A percentile compares a stretch with the other conserved stretches of the same genome.
These are phyloP conservation scores for Plasmodium gaboni DNA, from an alignment of 169 alveolate genomes.

Conservation along the genomic window DNA sequence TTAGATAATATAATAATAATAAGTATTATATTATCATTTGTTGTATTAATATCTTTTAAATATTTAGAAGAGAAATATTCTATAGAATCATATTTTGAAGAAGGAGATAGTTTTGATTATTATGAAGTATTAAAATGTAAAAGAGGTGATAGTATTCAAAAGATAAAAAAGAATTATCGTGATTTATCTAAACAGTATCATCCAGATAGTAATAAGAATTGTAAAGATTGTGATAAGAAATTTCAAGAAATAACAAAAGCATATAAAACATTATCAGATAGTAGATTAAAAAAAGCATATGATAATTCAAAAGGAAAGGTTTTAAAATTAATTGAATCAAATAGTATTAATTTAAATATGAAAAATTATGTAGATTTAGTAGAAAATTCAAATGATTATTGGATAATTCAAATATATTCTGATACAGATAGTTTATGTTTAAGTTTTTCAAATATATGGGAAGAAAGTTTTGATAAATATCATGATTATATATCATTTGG, in stretches of 20 bases:
- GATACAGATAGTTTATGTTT: constrained; percentile 81
- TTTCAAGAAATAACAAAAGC: constrained; percentile 90
- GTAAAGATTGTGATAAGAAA: constrained; percentile 86
- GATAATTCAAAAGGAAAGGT: constrained; percentile 84
- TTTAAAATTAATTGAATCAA: constrained; percentile 79
- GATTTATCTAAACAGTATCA: constrained; percentile 86
- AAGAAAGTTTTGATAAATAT: constrained; percentile 80
- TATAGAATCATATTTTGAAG: constrained; percentile 44
- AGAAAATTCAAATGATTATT: constrained; percentile 67
- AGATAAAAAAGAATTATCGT: constrained; percentile 88
- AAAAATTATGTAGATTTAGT: constrained; percentile 76
- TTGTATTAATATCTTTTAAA: constrained; percentile 46
- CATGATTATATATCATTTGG: constrained; percentile 78
- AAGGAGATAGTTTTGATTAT: constrained; percentile 83
- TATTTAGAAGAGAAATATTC: constrained; percentile 68
- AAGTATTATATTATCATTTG: constrained; percentile 39
- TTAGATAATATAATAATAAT: constrained; percentile 39
- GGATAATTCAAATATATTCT: constrained; percentile 82
- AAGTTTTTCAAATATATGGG: constrained; percentile 82
- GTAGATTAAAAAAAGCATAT: constrained; percentile 88
- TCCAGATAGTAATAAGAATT: constrained; percentile 89
- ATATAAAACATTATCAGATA: constrained; percentile 89
- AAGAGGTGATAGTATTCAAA: constrained; percentile 81
- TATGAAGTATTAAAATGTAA: constrained; percentile 87
- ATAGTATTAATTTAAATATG: constrained; percentile 72